These are phyloP conservation scores for Populus deltoides DNA, from an alignment of 345 rosid species.

Conservation along the genomic window DNA sequence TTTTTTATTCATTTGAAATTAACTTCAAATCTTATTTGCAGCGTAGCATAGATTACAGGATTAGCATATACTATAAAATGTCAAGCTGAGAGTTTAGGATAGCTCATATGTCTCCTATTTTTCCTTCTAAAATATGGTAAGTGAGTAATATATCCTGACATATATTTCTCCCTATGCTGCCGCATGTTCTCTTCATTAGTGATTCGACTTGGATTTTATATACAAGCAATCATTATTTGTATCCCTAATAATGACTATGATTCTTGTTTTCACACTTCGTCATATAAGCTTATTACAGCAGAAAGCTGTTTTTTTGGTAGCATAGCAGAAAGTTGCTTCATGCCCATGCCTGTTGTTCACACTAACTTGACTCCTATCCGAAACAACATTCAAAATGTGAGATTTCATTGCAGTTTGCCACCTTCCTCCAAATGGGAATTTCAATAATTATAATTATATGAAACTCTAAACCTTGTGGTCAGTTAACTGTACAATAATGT, in stretches of 20 bases:
- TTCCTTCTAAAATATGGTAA: too few species aligned
- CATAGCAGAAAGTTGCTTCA: not conserved
- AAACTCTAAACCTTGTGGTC: too few species aligned
- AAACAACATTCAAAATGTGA: not conserved
- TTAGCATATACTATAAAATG: too few species aligned
- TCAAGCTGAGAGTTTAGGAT: too few species aligned
- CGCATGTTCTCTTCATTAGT: conserved; percentile 3
- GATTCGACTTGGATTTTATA: not conserved
- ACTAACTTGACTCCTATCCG: not conserved
- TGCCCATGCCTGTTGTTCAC: not conserved
- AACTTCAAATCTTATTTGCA: too few species aligned
- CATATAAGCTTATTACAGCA: not conserved
- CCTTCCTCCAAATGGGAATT: not conserved
- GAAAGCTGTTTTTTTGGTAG: not conserved
- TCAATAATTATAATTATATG: too few species aligned
- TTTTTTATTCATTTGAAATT: too few species aligned
- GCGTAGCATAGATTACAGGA: too few species aligned
- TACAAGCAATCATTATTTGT: not conserved
- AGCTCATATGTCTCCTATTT: too few species aligned
- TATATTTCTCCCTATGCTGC: not conserved
- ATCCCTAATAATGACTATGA: not conserved
- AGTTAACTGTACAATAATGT: too few species aligned
- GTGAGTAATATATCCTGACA: not conserved
- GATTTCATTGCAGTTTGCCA: not conserved
- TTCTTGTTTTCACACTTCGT: not conserved